Percentiles rank a stretch among this genome's conserved stretches.
phyloP scores from a whole-genome alignment of 2,329 filamentous ascomycete genomes.

The Exophiala mesophila region DNA sequence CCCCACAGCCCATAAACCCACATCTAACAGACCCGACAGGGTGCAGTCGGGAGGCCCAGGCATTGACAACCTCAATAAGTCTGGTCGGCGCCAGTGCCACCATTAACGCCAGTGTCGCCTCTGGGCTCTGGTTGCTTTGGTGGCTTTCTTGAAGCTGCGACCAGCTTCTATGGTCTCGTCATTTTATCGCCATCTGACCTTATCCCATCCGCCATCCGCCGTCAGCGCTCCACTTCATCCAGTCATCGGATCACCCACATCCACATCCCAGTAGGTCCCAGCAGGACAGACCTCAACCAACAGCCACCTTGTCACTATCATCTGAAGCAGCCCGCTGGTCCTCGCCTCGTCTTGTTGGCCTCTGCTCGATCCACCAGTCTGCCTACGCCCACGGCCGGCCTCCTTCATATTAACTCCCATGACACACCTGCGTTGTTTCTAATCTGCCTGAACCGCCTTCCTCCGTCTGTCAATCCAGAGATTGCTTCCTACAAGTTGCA shows the following conservation, averaged over 20 bases:
- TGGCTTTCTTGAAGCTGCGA: background rate
- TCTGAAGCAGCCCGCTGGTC: background rate
- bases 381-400: conserved; percentile 2
- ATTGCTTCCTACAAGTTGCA: too few relatives aligned
- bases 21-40: too few relatives aligned
- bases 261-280: too few relatives aligned
- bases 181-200: background rate
- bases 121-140: too few relatives aligned
- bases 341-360: background rate
- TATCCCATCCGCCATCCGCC: background rate
- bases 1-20: too few relatives aligned
- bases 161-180: background rate
- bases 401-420: conserved; percentile 10
- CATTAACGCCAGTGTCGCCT: too few relatives aligned
- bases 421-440: conserved; percentile 12
- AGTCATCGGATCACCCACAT: background rate
- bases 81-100: too few relatives aligned
- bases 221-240: background rate
- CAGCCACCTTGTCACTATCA: conserved; percentile 6
- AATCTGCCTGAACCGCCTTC: conserved; percentile 4
- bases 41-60: too few relatives aligned
- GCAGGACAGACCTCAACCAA: conserved; percentile 1
- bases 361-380: background rate
- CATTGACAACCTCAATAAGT: too few relatives aligned
- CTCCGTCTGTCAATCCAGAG: conserved; percentile 28